Percentiles rank a stretch among this genome's conserved stretches.
Evolutionary conservation across 805 yeast species (phyloP).

Genomic region (Zygotorulaspora chibaensis): DNA sequence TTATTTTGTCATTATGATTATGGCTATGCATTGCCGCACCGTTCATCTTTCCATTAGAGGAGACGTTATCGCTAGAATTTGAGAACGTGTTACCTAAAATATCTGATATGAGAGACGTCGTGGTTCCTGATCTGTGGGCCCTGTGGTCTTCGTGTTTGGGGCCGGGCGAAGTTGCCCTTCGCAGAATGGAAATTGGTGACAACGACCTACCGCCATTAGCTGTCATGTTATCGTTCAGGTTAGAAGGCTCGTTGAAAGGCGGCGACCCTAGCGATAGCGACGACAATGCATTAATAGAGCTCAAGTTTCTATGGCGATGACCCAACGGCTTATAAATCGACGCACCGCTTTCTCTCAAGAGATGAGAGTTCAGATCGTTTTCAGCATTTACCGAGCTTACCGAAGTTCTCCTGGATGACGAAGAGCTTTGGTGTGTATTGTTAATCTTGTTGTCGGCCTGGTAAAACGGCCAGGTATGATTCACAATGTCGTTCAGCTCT

Average conservation of each 20-base stretch:
- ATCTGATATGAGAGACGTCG: conserved; percentile 28
- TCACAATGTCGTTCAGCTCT: conserved; percentile 63
- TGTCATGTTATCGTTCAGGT: conserved; percentile 4
- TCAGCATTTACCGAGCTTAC: conserved; percentile 5
- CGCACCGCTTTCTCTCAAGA: conserved; percentile 22
- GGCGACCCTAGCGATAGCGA: conserved; percentile 13
- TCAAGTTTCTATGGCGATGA: conserved; percentile 15
- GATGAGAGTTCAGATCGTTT: conserved; percentile 13
- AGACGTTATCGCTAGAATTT: conserved; percentile 11
- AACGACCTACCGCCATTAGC: conserved; percentile 19
- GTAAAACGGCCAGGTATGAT: conserved; percentile 92
- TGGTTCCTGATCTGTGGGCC: conserved; percentile 16
- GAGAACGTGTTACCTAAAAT: conserved; percentile 23
- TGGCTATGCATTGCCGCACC: conserved; percentile 1
- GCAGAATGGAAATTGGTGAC: conserved; percentile 30
- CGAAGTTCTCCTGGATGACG: conserved; percentile 1
- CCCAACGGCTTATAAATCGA: conserved; percentile 26
- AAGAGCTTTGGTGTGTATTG: conserved; percentile 1
- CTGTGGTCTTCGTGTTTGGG: conserved; percentile 11
- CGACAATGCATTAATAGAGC: conserved; percentile 28
- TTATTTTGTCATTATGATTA: neutral
- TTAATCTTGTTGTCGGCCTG: conserved; percentile 42
- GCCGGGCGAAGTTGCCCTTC: conserved; percentile 25
- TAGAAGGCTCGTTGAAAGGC: conserved; percentile 2
- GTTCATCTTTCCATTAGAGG: conserved; percentile 4